Evolutionary conservation across 148 eudicot species (phyloP).

Genomic region (Amaranthus cruentus): DNA sequence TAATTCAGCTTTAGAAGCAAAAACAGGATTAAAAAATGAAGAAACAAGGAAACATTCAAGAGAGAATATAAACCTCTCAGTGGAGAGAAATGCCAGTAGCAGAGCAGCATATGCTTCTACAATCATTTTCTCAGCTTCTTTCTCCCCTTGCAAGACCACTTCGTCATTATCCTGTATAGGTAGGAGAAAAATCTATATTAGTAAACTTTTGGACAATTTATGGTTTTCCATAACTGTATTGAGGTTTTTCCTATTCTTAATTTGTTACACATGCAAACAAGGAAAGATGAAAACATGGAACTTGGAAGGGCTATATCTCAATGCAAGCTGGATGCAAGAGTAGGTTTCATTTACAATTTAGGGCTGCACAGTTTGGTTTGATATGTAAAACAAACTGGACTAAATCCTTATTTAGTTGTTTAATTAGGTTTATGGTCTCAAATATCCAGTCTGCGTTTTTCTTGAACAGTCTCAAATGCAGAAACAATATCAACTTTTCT

Average conservation of each 20-base stretch:
- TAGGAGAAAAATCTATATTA: constrained; percentile 11
- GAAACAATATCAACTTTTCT: too few relatives aligned
- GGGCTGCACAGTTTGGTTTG: too few relatives aligned
- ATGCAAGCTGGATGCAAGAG: background rate
- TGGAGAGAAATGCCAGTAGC: constrained; percentile 90
- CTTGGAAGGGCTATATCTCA: background rate
- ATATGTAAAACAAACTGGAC: too few relatives aligned
- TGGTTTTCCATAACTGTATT: background rate
- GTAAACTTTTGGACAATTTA: background rate
- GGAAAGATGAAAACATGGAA: background rate
- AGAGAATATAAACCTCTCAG: constrained; percentile 52
- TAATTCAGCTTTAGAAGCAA: constrained; percentile 12
- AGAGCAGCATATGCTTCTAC: constrained; percentile 94
- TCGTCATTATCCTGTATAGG: constrained; percentile 66
- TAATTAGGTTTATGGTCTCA: too few relatives aligned
- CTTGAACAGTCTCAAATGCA: too few relatives aligned
- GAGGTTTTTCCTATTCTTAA: background rate
- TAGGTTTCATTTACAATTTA: too few relatives aligned
- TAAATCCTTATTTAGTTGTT: too few relatives aligned
- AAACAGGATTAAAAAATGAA: background rate
- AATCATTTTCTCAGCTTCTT: constrained; percentile 98
- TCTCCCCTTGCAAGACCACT: constrained; percentile 73
- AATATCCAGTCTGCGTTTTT: too few relatives aligned
- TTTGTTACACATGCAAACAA: background rate
- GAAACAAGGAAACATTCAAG: background rate